Conservation (phyloP, 2,329 filamentous ascomycete genomes). For the Neonectria sp. region DNA sequence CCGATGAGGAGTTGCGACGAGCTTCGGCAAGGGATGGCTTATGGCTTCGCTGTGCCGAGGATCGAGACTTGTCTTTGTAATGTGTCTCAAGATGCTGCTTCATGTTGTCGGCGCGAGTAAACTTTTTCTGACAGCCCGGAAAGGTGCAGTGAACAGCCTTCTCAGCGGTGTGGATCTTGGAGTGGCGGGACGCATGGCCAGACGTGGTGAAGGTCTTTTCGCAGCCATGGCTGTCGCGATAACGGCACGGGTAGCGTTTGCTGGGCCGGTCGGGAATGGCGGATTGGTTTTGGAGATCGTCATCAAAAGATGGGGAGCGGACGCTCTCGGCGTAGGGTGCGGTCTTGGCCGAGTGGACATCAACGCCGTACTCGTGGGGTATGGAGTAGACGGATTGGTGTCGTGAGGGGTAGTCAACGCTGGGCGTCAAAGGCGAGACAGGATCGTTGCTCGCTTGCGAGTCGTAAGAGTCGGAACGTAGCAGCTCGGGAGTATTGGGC, state of each 20-base stretch:
- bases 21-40: conserved; percentile 52
- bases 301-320: conserved; percentile 67
- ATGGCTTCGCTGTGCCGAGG: conserved; percentile 54
- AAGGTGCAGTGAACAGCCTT: conserved; percentile 81
- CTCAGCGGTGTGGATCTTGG: conserved; percentile 87
- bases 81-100: conserved; percentile 88
- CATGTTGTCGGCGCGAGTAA: conserved; percentile 89
- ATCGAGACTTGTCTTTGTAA: conserved; percentile 73
- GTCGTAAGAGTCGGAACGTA: conserved; percentile 74
- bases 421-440: conserved; percentile 70
- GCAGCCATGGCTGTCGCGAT: conserved; percentile 79
- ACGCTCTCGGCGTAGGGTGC: conserved; percentile 60
- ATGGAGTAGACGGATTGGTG: conserved; percentile 58
- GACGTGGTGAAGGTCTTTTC: conserved; percentile 88
- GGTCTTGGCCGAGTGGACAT: conserved; percentile 56
- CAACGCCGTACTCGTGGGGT: conserved; percentile 52
- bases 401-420: conserved; percentile 59
- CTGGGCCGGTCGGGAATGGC: conserved; percentile 62
- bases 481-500: conserved; percentile 69
- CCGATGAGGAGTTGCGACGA: conserved; percentile 52
- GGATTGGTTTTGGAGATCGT: conserved; percentile 57
- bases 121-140: conserved; percentile 82
- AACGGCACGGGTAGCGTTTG: conserved; percentile 83
- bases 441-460: conserved; percentile 71
- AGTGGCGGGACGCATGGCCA: conserved; percentile 87